These are phyloP conservation scores for Pleurotus tuoliensis DNA, from an alignment of 768 basidiomycete species.

Conservation along the genomic window DNA sequence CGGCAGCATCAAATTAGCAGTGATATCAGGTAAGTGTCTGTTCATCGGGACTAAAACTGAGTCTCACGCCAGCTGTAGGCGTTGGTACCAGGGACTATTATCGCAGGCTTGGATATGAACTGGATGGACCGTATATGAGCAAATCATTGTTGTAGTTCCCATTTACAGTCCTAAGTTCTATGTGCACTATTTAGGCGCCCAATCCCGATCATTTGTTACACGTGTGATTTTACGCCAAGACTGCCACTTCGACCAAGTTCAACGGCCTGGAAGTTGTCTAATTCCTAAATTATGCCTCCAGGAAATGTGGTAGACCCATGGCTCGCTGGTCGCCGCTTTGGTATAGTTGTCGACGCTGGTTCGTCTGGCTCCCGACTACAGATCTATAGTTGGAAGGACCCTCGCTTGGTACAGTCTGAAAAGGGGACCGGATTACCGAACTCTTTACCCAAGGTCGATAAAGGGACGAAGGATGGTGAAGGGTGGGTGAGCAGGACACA, in stretches of 20 bases:
- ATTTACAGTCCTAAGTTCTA: not conserved
- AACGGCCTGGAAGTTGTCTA: not conserved
- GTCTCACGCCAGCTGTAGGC: slow-evolving; percentile 35
- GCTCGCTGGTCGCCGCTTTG: slow-evolving; percentile 79
- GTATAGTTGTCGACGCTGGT: slow-evolving; percentile 96
- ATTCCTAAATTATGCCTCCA: slow-evolving; percentile 58
- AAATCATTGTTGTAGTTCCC: slow-evolving; percentile 55
- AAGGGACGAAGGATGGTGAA: slow-evolving; percentile 77
- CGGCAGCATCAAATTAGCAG: slow-evolving; percentile 92
- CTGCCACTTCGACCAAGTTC: not conserved
- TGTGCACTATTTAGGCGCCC: not conserved
- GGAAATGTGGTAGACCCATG: slow-evolving; percentile 68
- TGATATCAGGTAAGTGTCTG: slow-evolving; percentile 78
- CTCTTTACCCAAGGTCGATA: slow-evolving; percentile 82
- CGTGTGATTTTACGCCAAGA: slow-evolving; percentile 1
- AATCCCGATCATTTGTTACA: not conserved
- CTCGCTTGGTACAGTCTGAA: slow-evolving; percentile 47
- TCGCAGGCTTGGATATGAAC: slow-evolving; percentile 85
- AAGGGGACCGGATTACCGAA: slow-evolving; percentile 49
- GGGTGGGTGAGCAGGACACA: slow-evolving; percentile 91
- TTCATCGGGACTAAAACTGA: not conserved
- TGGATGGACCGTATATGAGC: slow-evolving; percentile 98
- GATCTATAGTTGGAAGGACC: slow-evolving; percentile 95
- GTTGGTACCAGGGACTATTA: slow-evolving; percentile 98
- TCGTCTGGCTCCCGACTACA: slow-evolving; percentile 95